phyloP scores from a whole-genome alignment of 2,329 filamentous ascomycete genomes.

The Huntiella moniliformis region DNA sequence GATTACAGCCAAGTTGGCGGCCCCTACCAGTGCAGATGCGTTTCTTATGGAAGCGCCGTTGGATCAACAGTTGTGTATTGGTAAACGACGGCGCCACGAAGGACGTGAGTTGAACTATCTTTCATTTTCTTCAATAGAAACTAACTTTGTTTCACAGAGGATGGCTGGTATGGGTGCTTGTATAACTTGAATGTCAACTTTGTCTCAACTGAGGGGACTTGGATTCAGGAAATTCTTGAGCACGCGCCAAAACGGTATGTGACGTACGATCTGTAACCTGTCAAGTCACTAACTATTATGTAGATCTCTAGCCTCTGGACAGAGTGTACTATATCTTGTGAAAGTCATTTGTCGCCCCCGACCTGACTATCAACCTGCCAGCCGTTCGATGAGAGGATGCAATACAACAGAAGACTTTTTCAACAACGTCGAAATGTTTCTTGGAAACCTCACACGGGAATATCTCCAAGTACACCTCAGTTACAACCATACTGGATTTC shows the following conservation, averaged over 20 bases:
- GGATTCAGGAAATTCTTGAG: constrained; percentile 28
- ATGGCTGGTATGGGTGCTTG: constrained; percentile 26
- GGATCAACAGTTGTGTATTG: constrained; percentile 11
- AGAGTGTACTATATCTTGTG: constrained; percentile 29
- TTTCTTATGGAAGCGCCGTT: constrained; percentile 10
- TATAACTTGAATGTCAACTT: constrained; percentile 30
- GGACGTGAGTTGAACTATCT: constrained; percentile 7
- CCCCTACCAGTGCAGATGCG: constrained; percentile 13
- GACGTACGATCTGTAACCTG: not conserved
- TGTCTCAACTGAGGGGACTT: constrained; percentile 22
- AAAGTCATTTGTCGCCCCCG: constrained; percentile 18
- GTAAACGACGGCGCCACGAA: constrained; percentile 10
- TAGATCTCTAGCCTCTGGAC: constrained; percentile 26
- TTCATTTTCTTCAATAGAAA: not conserved
- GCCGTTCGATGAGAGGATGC: not conserved
- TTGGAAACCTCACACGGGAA: constrained; percentile 28
- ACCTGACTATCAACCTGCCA: not conserved
- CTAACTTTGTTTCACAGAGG: constrained; percentile 3
- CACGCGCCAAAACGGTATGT: constrained; percentile 25
- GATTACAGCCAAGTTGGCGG: constrained; percentile 22
- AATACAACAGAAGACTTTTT: constrained; percentile 33
- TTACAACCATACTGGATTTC: constrained; percentile 39
- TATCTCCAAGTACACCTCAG: constrained; percentile 34
- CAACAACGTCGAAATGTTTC: constrained; percentile 36
- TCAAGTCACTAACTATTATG: not conserved